Base-by-base conservation (phyloP, 805 yeast species). In the Komagataella mondaviorum region DNA sequence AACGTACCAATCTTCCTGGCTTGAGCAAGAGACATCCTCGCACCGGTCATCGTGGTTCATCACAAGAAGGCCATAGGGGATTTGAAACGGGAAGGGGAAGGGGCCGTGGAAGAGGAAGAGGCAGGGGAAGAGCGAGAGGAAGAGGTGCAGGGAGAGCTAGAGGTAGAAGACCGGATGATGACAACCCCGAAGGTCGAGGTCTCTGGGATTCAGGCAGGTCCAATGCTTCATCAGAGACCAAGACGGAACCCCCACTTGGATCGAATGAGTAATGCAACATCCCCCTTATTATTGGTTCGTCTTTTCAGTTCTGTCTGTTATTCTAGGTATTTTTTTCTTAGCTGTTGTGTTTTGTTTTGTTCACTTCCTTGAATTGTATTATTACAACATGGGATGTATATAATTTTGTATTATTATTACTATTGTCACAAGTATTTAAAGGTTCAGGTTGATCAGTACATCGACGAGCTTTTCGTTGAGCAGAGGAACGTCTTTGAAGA, bases 1-100 rank as follows among this genome's bases (percentile, higher is more conserved):
- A 88, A 65, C 74, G 96, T 61, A 85, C 95, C 4, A 88, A 88
- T 57, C 66, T 84, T 44, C 95, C 95, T 1, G 63, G 63, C 14
- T 49, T 63, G 55, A 55, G 57, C 43, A 30, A 30, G 14, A 8
- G 39, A 30, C 39, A 30, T 30, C 39, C 39, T 30, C 39, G 39
- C 39, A 14, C 14, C 14, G n/a, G 14, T 30, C 39, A 30, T 30
- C 39, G 39, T 30, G 39, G 39, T 30, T 86, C 86, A 6, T 86
- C 86, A 6, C 64, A 76, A 56, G 23, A 65, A 71, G 44, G 68
- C 75, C 6, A 55, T 64, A 50, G 73, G 79, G 73, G 77, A 3
- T 62, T 79, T 36, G 73, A 76, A 7, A 36, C 53, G 14, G 53
- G 54, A 6, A 44, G 51, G n/a, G 51, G 50, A 12, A 45, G 47